These are phyloP conservation scores for Gentiana straminea DNA, from an alignment of 257 asterid species.

Conservation along the genomic window DNA sequence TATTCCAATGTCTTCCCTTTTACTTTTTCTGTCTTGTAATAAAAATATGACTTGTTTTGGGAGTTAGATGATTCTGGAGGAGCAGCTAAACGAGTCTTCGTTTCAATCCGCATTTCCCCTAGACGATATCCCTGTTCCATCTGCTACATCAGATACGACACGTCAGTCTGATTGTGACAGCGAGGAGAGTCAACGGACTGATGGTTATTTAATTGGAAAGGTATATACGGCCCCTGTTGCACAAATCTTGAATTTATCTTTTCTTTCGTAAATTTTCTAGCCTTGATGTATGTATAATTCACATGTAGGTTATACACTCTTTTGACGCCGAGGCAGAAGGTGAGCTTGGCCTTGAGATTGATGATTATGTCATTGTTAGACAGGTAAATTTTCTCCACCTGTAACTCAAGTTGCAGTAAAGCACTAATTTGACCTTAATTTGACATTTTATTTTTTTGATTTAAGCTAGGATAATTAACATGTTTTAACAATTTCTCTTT, in stretches of 20 bases:
- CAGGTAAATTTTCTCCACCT: constrained; percentile 35
- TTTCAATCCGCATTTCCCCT: constrained; percentile 27
- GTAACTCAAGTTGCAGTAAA: too few relatives aligned
- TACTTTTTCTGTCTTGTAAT: not conserved
- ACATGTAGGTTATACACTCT: constrained; percentile 61
- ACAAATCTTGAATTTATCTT: too few relatives aligned
- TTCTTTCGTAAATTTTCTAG: not conserved
- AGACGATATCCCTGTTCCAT: constrained; percentile 22
- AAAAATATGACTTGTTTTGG: constrained; percentile 8
- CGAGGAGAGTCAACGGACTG: constrained; percentile 22
- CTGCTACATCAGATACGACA: constrained; percentile 20
- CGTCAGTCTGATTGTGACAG: constrained; percentile 25
- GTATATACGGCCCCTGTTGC: constrained; percentile 18
- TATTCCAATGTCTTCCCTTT: not conserved
- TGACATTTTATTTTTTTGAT: too few relatives aligned
- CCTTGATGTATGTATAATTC: constrained; percentile 3
- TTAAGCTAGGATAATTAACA: too few relatives aligned
- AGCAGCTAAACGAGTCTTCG: constrained; percentile 43
- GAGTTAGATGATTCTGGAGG: constrained; percentile 61
- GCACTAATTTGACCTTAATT: too few relatives aligned
- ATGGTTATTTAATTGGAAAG: constrained; percentile 50
- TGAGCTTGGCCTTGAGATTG: constrained; percentile 64
- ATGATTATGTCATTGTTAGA: constrained; percentile 66
- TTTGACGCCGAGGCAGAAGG: constrained; percentile 88
- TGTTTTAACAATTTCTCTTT: too few relatives aligned